Evolutionary conservation across 495 filamentous ascomycete species (phyloP), one percentile per base, ranked within the genome.

Genomic region (Penicillium steckii): DNA sequence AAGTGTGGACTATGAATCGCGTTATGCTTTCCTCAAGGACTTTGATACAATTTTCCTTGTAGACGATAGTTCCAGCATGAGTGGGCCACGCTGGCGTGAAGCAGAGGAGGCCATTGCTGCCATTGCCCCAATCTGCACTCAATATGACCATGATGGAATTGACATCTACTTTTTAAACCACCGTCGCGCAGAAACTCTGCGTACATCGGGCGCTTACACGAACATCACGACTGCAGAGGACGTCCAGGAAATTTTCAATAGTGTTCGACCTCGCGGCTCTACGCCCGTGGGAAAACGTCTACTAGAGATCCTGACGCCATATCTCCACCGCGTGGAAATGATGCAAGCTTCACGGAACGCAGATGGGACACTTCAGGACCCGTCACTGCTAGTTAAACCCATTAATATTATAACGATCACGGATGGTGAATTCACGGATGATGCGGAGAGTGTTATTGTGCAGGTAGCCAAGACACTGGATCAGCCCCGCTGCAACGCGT

Each of bases 31-130:
- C 70, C 89, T 97, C 22, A 56, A 59, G n/a, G 78, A 79, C 43
- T 97, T 96, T 69, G 90, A 97, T 77, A 97, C 92, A 24, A 70
- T 93, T 48, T 94, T 98, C 74, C 73, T 98, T 0, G 90, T 98
- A 66, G 94, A 98, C 66, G 94, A 98, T 79, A 90, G 86, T 42
- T 81, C 85, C 25, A 90, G 85, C 65, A 98, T 98, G 94, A 75
- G 76, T n/a, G 89, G 86, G 49, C 56, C 66, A 10, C 80, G 79
- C 37, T 98, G 94, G 94, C 68, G 71, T 17, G 90, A 96, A 70
- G 88, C 88, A 24, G 73, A 79, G 30, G 69, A 75, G 8, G 91
- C 89, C 26, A 81, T 98, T 8, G 73, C 81, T 17, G 77, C 82
- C 48, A 92, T 98, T 68, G 80, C 93, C 0, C 89, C 88, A 0